Conservation (phyloP, 129 eudicot species). For the Escallonia herrerae region DNA sequence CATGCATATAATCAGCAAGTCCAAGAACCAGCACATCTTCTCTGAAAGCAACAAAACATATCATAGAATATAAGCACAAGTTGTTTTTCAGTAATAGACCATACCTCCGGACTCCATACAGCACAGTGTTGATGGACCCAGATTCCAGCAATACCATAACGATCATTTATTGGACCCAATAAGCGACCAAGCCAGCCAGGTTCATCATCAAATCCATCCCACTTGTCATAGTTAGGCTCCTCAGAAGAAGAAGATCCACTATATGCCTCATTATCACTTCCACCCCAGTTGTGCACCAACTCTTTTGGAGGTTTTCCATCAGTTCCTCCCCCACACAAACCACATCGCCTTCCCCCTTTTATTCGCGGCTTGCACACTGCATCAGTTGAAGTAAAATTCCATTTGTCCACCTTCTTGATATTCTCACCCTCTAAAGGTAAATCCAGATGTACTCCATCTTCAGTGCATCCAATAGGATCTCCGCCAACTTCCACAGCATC, state of each 20-base stretch:
- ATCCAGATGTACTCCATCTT: conserved; percentile 19
- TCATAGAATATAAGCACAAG: background rate
- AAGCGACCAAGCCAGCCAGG: conserved; percentile 97
- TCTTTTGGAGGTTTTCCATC: conserved; percentile 92
- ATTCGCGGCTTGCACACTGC: conserved; percentile 36
- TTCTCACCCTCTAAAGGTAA: conserved; percentile 33
- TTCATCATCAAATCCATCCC: conserved; percentile 98
- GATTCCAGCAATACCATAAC: conserved; percentile 90
- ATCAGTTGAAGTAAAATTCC: conserved; percentile 21
- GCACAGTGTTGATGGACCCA: conserved; percentile 99
- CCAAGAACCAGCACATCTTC: background rate
- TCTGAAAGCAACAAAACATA: background rate
- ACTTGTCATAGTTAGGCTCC: conserved; percentile 72
- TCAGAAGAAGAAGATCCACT: conserved; percentile 88
- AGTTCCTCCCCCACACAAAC: conserved; percentile 88
- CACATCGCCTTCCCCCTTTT: conserved; percentile 84
- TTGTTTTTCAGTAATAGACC: conserved; percentile 11
- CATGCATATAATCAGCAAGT: background rate
- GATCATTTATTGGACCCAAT: conserved; percentile 90
- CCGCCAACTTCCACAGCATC: conserved; percentile 21
- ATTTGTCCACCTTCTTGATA: conserved; percentile 21
- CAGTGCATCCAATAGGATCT: conserved; percentile 18
- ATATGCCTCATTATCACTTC: conserved; percentile 81
- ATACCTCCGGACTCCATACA: conserved; percentile 99
- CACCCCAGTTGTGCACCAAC: conserved; percentile 49